Base-by-base conservation (phyloP, 345 rosid genomes). In the Limnanthes douglasii region DNA sequence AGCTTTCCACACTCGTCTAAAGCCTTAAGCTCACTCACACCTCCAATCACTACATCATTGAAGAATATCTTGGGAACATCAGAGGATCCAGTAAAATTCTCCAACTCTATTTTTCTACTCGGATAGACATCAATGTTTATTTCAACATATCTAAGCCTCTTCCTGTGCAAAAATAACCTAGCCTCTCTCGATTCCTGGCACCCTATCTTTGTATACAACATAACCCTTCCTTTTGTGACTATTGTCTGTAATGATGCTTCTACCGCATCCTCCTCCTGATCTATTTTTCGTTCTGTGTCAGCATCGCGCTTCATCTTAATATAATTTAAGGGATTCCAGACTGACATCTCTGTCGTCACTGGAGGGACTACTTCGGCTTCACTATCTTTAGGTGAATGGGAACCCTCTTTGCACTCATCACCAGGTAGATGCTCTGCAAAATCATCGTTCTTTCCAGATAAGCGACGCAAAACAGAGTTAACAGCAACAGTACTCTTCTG, bases 101-200 rank as follows among this genome's bases (percentile, higher is more conserved):
- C 94, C 5, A 86, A 51, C 61, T 86, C 94, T 20, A 41, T 31
- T 66, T 59, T 81, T 63, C 96, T 75, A 41, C 73, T 33, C 0
- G 84, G 84, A 26, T 72, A 86, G 21, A 81, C 52, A 50, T 86
- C 94, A 34, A 81, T 57, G 57, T 81, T 78, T 22, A 81, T 75
- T 64, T 78, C 96, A 12, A 61, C 68, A 53, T 75, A 86, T 59
- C 72, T 48, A 34, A 86, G 73, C 60, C 66, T 75, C 61, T 68
- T 78, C 41, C 45, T 53, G 32, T 46, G 61, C 53, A 81, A 53
- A 66, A 63, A 68, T 22, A 58, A 27, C 55, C 96, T 75, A 60
- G 54, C 61, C 48, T 66, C 69, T 57, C 37, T 70, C 46, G 71
- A 70, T 8, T 49, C 70, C 51, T 60, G 65, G 56, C 92, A 81